Evolutionary conservation across 257 asterid genomes (phyloP), one percentile per base, ranked within the genome.

Genomic region (Marsdenia floribunda): DNA sequence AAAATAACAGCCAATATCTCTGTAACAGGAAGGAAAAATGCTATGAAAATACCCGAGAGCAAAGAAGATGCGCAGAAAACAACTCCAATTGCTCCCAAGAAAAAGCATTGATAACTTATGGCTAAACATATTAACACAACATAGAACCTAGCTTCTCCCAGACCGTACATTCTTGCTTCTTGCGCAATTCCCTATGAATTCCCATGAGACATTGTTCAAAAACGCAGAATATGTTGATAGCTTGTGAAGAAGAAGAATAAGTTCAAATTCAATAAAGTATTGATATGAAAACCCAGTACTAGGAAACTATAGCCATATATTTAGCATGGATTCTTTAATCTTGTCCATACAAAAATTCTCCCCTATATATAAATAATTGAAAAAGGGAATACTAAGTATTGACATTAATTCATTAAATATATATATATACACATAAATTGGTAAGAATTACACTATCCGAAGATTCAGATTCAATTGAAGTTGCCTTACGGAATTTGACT

Each of bases 41-140:
- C 75, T 1, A 78, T 74, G 15, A 78, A 11, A n/a, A 81, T 68
- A 1, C 85, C 82, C 0, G 80, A 78, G 10, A 77, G 74, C 72
- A 81, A 49, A 5, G 82, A 81, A 3, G 82, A 81, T 6, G 75
- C 75, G 57, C 80, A 81, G 37, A 72, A 75, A 22, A 78, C 38
- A 10, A 78, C 80, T 46, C 82, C 82, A 37, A 81, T 47, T 3
- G 75, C 80, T 53, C 80, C 82, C 61, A 77, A 21, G 72, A 74
- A 78, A 35, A 78, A 81, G 44, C 75, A 70, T 68, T 81, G 85
- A 82, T 80, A 77, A 68, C 67, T 70, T 22, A 81, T 46, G 55
- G 80, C 75, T 35, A 63, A 47, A 58, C 58, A 76, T 44, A 64
- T 12, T 42, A 81, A 46, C 57, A 81, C 82, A 14, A 71, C 53